Percentiles rank a stretch among this genome's conserved stretches.
Conservation (phyloP, 345 rosid genomes). For the Iberis pinnata region DNA sequence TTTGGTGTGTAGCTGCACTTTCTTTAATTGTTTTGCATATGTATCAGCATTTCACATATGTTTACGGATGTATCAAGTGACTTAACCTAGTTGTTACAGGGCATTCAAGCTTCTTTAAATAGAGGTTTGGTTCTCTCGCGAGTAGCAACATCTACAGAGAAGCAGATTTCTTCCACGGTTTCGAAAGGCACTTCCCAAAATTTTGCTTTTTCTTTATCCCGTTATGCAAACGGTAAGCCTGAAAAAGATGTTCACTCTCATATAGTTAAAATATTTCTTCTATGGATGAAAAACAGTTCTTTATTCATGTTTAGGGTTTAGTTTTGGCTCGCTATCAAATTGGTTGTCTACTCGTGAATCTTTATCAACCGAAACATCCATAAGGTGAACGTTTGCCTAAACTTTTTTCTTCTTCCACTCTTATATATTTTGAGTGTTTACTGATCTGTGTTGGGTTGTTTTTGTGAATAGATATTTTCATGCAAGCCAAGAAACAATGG, state of each 20-base stretch:
- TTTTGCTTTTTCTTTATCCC: slow-evolving; percentile 24
- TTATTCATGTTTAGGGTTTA: slow-evolving; percentile 10
- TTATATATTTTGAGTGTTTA: background rate
- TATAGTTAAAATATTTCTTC: background rate
- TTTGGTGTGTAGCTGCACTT: background rate
- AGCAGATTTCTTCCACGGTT: slow-evolving; percentile 23
- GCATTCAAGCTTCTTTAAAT: slow-evolving; percentile 34
- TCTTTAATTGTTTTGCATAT: background rate
- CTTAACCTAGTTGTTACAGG: slow-evolving; percentile 28
- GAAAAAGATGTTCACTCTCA: background rate
- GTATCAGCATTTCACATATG: slow-evolving; percentile 7
- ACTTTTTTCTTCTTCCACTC: background rate
- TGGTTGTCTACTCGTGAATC: slow-evolving; percentile 6
- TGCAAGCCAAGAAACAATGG: slow-evolving; percentile 45
- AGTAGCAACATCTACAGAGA: slow-evolving; percentile 21
- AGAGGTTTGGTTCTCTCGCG: slow-evolving; percentile 36
- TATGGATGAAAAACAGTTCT: too few relatives aligned
- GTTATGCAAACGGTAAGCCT: slow-evolving; percentile 34
- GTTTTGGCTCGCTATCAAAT: slow-evolving; percentile 19
- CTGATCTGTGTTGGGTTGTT: slow-evolving; percentile 10
- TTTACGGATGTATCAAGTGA: slow-evolving; percentile 8
- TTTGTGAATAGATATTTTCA: slow-evolving; percentile 51
- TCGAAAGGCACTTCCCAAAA: slow-evolving; percentile 21
- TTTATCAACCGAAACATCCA: slow-evolving; percentile 13
- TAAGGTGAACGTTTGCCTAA: slow-evolving; percentile 22